Conservation (phyloP, 2,329 filamentous ascomycete species). For the Colletotrichum salicis region DNA sequence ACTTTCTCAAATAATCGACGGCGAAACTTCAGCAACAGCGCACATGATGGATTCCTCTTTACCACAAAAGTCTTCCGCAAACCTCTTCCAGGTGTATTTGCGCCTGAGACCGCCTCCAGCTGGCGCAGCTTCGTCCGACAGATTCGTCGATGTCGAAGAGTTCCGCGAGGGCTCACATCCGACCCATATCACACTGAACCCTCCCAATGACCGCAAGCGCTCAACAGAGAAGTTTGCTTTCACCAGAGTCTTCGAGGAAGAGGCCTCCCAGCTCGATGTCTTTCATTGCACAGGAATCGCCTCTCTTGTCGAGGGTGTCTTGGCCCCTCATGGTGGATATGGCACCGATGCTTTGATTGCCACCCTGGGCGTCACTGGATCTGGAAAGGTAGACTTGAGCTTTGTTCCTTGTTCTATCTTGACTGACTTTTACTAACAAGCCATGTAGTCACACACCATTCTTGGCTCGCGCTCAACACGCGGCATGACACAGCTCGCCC, state of each 20-base stretch:
- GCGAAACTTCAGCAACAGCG: neutral
- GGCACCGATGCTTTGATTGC: constrained; percentile 91
- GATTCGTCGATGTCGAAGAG: constrained; percentile 82
- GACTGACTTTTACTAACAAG: neutral
- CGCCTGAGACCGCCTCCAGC: constrained; percentile 77
- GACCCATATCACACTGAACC: constrained; percentile 80
- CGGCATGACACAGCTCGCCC: constrained; percentile 88
- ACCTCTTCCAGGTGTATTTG: constrained; percentile 91
- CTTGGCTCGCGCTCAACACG: constrained; percentile 87
- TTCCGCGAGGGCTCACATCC: constrained; percentile 57
- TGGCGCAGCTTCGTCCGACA: constrained; percentile 61
- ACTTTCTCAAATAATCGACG: too few species aligned
- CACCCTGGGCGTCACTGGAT: constrained; percentile 93
- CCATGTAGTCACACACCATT: constrained; percentile 88
- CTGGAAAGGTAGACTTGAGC: constrained; percentile 79
- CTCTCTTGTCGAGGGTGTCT: constrained; percentile 81
- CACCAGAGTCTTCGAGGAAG: constrained; percentile 91
- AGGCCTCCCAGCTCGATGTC: constrained; percentile 84
- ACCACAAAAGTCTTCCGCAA: constrained; percentile 42
- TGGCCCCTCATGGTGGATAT: constrained; percentile 77
- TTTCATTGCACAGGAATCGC: constrained; percentile 84
- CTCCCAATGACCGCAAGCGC: constrained; percentile 85
- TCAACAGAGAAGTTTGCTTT: constrained; percentile 95
- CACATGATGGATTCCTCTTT: constrained; percentile 31
- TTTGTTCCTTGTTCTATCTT: neutral